A percentile compares a stretch with the other conserved stretches of the same genome.
Conservation (phyloP, 1,284 basidiomycete species). For the Sporisorium iseilematis-ciliati region DNA sequence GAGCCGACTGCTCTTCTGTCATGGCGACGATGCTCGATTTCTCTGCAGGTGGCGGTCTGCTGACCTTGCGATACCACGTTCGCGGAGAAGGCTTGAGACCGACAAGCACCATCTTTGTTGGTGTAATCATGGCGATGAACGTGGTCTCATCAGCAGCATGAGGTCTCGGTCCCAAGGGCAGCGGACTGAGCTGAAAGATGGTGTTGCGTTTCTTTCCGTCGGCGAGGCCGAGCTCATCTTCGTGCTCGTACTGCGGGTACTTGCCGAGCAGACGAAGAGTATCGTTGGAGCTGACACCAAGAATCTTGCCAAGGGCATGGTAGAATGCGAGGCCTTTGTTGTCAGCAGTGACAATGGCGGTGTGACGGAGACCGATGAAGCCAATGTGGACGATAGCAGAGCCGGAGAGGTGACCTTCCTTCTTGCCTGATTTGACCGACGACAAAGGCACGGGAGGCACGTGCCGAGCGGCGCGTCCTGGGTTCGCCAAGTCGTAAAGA, state of each 20-base stretch:
- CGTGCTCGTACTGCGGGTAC: conserved; percentile 73
- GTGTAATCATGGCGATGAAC: conserved; percentile 87
- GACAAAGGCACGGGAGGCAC: conserved; percentile 80
- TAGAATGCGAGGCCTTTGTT: conserved; percentile 93
- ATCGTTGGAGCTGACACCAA: conserved; percentile 95
- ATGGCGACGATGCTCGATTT: conserved; percentile 8
- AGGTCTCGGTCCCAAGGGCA: conserved; percentile 82
- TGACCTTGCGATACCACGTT: conserved; percentile 78
- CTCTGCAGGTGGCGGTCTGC: conserved; percentile 10
- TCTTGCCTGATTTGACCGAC: conserved; percentile 81
- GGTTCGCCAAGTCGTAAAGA: conserved; percentile 84
- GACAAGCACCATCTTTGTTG: conserved; percentile 90
- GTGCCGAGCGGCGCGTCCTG: conserved; percentile 74
- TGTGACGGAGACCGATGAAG: conserved; percentile 94
- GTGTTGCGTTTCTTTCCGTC: conserved; percentile 69
- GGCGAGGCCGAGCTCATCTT: conserved; percentile 34
- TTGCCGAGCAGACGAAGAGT: conserved; percentile 92
- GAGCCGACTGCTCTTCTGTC: neutral
- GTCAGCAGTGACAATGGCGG: conserved; percentile 91
- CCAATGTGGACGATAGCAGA: conserved; percentile 86
- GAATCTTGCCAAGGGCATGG: conserved; percentile 91
- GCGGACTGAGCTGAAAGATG: conserved; percentile 81
- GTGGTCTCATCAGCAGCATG: conserved; percentile 87
- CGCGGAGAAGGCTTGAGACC: conserved; percentile 90
- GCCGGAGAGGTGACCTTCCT: conserved; percentile 91